Percentiles rank a stretch among this genome's conserved stretches.
phyloP scores from a whole-genome alignment of 1,139 yeast species.

The Lodderomyces oxycetoniae region DNA sequence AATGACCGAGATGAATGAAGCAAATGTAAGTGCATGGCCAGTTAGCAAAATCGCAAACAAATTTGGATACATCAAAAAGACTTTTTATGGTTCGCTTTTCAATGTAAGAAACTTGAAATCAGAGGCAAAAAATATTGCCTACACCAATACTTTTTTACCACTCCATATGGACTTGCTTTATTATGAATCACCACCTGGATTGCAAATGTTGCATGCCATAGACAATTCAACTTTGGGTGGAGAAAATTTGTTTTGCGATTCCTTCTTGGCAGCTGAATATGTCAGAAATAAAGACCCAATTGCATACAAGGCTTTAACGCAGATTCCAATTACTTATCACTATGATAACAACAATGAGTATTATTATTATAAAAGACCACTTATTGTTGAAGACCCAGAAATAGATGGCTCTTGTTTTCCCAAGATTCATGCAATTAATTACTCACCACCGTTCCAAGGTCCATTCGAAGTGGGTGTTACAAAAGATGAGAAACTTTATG shows the following conservation, averaged over 20 bases:
- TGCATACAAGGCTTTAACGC: slow-evolving; percentile 60
- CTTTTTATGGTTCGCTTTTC: slow-evolving; percentile 72
- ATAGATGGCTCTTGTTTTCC: slow-evolving; percentile 27
- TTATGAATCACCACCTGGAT: slow-evolving; percentile 81
- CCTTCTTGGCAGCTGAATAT: slow-evolving; percentile 60
- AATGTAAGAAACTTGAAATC: slow-evolving; percentile 57
- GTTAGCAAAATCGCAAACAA: slow-evolving; percentile 48
- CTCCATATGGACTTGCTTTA: slow-evolving; percentile 78
- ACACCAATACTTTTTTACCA: slow-evolving; percentile 63
- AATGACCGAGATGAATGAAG: slow-evolving; percentile 21
- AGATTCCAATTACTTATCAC: slow-evolving; percentile 66
- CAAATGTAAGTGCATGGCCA: slow-evolving; percentile 36
- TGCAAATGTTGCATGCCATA: slow-evolving; percentile 66
- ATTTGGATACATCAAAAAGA: slow-evolving; percentile 67
- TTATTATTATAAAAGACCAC: slow-evolving; percentile 62
- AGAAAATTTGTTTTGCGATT: slow-evolving; percentile 70
- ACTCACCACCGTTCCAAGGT: slow-evolving; percentile 85
- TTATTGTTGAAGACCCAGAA: slow-evolving; percentile 55
- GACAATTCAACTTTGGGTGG: slow-evolving; percentile 65
- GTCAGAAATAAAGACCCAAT: slow-evolving; percentile 53
- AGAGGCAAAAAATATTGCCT: slow-evolving; percentile 70
- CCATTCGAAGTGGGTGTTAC: slow-evolving; percentile 60
- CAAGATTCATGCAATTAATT: slow-evolving; percentile 56
- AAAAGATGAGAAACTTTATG: slow-evolving; percentile 18
- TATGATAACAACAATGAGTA: slow-evolving; percentile 62